Conservation (phyloP, 208 protist genomes). For the Crithidia brevicula region DNA sequence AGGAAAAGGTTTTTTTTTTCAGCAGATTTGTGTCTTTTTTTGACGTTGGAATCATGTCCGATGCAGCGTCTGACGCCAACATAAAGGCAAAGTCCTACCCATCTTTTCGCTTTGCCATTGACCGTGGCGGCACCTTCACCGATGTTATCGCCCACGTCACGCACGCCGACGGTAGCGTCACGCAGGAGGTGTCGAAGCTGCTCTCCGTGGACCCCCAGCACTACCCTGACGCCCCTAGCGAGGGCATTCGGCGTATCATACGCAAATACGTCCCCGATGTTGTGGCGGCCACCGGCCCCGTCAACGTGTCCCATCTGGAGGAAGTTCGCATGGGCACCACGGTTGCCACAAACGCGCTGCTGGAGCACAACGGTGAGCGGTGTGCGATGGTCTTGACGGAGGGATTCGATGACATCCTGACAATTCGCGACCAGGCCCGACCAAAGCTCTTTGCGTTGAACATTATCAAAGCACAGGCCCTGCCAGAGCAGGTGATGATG, state of each 20-base stretch:
- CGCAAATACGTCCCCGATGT: constrained; percentile 42
- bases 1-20: constrained; percentile 4
- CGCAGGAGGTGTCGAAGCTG: constrained; percentile 88
- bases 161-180: constrained; percentile 28
- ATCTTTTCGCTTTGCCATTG: constrained; percentile 84
- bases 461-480: constrained; percentile 84
- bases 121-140: constrained; percentile 96
- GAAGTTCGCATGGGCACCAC: constrained; percentile 97
- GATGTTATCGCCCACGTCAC: constrained; percentile 91
- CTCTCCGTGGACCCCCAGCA: constrained; percentile 93
- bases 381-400: constrained; percentile 91
- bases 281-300: constrained; percentile 35
- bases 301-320: constrained; percentile 81
- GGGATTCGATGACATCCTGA: constrained; percentile 94
- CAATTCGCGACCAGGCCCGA: constrained; percentile 93
- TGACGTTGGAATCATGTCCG: background rate
- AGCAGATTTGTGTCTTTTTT: background rate
- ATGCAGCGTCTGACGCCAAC: background rate
- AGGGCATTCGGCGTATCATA: constrained; percentile 95
- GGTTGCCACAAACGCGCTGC: constrained; percentile 96
- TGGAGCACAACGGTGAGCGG: constrained; percentile 95
- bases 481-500: constrained; percentile 85
- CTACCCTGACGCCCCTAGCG: constrained; percentile 95
- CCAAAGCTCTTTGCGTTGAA: constrained; percentile 95
- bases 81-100: constrained; percentile 29